Percentiles rank a stretch among this genome's conserved stretches.
These are phyloP conservation scores for Xylaria sp. DNA, from an alignment of 2,329 filamentous ascomycete species.

Conservation along the genomic window DNA sequence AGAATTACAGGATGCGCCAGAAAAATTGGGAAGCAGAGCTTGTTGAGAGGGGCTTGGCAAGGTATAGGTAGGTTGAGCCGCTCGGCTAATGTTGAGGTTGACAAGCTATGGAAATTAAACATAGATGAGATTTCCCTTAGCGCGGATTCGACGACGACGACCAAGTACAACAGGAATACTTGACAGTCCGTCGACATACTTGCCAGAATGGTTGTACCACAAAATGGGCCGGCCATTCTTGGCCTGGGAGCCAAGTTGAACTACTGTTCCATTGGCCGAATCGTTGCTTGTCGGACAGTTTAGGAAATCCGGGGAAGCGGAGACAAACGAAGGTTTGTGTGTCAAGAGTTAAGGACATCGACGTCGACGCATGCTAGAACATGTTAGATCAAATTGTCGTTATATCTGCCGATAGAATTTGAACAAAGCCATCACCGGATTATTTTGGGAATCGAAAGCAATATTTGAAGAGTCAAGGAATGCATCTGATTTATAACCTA, in stretches of 20 bases:
- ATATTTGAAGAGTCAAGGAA: background rate
- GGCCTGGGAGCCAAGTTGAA: conserved; percentile 11
- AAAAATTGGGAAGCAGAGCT: conserved; percentile 4
- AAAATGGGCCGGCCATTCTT: background rate
- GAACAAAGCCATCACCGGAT: background rate
- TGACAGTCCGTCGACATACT: background rate
- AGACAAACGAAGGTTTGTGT: too few species aligned
- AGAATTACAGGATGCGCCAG: background rate
- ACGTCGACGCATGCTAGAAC: background rate
- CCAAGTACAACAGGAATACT: background rate
- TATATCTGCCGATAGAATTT: background rate
- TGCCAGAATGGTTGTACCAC: background rate
- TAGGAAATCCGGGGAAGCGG: conserved; percentile 31
- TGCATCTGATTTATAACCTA: conserved; percentile 25
- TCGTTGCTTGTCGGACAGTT: conserved; percentile 22
- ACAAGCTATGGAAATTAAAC: conserved; percentile 32
- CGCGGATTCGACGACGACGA: background rate
- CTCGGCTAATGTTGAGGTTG: conserved; percentile 36
- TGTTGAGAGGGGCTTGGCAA: background rate
- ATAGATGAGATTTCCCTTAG: conserved; percentile 25
- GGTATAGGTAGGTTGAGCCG: conserved; percentile 18
- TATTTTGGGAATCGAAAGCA: background rate
- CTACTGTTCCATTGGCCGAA: conserved; percentile 24
- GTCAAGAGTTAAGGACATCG: background rate
- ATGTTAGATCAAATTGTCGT: background rate